Percentiles rank a stretch among this genome's conserved stretches.
Conservation (phyloP, 352 stramenopile species). For the Pythium dissotocum region DNA sequence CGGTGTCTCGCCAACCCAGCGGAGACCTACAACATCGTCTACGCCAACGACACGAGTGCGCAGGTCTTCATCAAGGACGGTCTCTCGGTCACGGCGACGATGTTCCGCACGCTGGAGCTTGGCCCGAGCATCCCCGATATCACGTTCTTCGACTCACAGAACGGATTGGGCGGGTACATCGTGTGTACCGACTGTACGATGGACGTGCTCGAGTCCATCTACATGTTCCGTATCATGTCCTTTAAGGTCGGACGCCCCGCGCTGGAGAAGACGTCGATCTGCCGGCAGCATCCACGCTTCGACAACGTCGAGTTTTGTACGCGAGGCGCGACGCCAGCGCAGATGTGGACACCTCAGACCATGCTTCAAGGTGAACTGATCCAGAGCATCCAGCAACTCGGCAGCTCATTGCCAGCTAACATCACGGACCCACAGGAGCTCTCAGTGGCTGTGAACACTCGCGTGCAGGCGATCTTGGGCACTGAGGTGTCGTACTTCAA, state of each 20-base stretch:
- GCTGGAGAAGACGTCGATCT: neutral
- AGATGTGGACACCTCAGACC: conserved; percentile 11
- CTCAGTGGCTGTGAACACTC: neutral
- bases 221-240: conserved; percentile 13
- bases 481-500: conserved; percentile 11
- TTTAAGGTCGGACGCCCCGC: conserved; percentile 12
- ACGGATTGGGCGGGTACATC: conserved; percentile 11
- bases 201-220: conserved; percentile 5
- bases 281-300: conserved; percentile 1
- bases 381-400: conserved; percentile 1
- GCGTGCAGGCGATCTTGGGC: neutral
- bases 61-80: conserved; percentile 1
- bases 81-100: neutral
- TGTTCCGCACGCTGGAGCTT: conserved; percentile 15
- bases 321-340: neutral
- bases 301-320: conserved; percentile 13
- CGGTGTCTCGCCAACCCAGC: conserved; percentile 7
- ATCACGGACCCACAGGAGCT: conserved; percentile 3
- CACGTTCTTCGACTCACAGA: conserved; percentile 15
- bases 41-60: neutral
- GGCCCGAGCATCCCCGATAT: neutral
- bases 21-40: neutral
- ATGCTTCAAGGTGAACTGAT: conserved; percentile 6
- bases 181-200: conserved; percentile 18
- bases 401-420: neutral